These are phyloP conservation scores for Tulasnella sp. DNA, from an alignment of 768 basidiomycete species.

Conservation along the genomic window DNA sequence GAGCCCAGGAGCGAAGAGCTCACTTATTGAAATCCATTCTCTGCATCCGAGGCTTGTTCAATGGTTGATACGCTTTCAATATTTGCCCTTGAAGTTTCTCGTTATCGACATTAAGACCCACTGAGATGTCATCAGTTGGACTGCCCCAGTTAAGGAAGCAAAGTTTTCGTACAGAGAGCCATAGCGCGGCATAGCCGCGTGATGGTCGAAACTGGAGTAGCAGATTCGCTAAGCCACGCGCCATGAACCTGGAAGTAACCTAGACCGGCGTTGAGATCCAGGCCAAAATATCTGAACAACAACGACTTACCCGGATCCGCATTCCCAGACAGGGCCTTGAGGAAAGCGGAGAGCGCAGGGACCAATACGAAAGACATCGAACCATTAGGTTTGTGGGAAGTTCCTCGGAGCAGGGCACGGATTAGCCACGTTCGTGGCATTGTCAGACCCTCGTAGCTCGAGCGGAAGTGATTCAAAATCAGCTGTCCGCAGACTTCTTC, in stretches of 20 bases:
- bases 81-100: conserved; percentile 6
- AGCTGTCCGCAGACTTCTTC: conserved; percentile 27
- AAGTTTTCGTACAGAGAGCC: not conserved
- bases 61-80: not conserved
- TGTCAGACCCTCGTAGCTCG: conserved; percentile 1
- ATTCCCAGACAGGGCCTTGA: not conserved
- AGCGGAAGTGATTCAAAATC: not conserved
- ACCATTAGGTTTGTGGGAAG: conserved; percentile 5
- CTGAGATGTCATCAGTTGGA: not conserved
- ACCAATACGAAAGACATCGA: not conserved
- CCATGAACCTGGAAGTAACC: conserved; percentile 10
- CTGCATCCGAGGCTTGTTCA: conserved; percentile 3
- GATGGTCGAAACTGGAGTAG: not conserved
- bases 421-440: conserved; percentile 26
- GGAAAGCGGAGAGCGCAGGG: not conserved
- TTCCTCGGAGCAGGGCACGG: not conserved
- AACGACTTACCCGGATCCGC: not conserved
- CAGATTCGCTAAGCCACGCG: not conserved
- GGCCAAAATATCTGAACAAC: not conserved
- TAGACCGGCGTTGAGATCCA: not conserved
- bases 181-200: not conserved
- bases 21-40: not conserved
- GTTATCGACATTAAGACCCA: conserved; percentile 6
- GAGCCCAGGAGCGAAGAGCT: not conserved
- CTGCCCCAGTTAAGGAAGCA: not conserved